These are phyloP conservation scores for Lachnellula hyalina DNA, from an alignment of 2,329 filamentous ascomycete genomes.

Conservation along the genomic window DNA sequence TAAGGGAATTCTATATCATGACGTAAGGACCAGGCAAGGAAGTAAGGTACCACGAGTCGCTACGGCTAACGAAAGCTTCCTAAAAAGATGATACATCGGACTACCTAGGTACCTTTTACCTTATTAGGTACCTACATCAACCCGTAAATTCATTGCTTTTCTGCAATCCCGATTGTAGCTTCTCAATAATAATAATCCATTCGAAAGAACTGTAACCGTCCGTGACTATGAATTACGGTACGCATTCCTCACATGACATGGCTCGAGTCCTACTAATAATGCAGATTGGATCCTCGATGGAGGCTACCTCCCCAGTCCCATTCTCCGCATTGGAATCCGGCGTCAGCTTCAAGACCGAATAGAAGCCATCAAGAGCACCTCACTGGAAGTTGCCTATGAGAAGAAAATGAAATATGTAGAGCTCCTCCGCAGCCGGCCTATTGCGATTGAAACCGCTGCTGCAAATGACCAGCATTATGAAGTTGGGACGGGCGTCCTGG, in stretches of 20 bases:
- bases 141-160: too few relatives aligned
- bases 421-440: constrained; percentile 52
- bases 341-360: constrained; percentile 60
- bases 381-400: constrained; percentile 47
- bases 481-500: constrained; percentile 60
- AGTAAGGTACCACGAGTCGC: not conserved
- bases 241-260: not conserved
- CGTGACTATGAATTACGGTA: constrained; percentile 27
- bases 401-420: constrained; percentile 61
- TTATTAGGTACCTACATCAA: too few relatives aligned
- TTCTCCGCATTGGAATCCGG: constrained; percentile 62
- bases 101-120: constrained; percentile 1
- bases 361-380: constrained; percentile 46
- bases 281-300: constrained; percentile 56
- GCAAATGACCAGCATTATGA: constrained; percentile 71
- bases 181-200: not conserved
- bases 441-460: constrained; percentile 60
- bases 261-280: not conserved
- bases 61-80: constrained; percentile 18
- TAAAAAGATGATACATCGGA: constrained; percentile 18
- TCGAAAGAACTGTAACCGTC: not conserved
- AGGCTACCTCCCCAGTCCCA: constrained; percentile 57
- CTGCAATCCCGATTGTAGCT: not conserved
- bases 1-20: too few relatives aligned
- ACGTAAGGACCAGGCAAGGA: too few relatives aligned